Evolutionary conservation across 129 eudicot genomes (phyloP).

Genomic region (Saussurea involucrata): DNA sequence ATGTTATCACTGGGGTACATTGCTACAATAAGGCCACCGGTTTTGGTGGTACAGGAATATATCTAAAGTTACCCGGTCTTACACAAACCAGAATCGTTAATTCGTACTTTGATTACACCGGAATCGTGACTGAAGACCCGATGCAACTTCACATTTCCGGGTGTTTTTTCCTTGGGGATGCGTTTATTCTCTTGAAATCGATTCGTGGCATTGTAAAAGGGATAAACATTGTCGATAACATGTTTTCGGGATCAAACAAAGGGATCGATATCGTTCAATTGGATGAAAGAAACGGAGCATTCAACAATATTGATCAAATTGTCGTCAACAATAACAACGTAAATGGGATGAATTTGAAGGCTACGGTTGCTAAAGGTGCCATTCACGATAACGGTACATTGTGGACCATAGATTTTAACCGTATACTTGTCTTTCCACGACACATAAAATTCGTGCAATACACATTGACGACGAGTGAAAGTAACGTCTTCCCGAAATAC

Average conservation of each 20-base stretch:
- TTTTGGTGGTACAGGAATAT: constrained; percentile 80
- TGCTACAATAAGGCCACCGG: constrained; percentile 92
- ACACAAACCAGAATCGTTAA: constrained; percentile 79
- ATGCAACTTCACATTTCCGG: constrained; percentile 68
- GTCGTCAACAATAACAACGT: constrained; percentile 54
- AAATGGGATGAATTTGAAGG: constrained; percentile 64
- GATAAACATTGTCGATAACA: constrained; percentile 68
- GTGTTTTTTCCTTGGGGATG: constrained; percentile 84
- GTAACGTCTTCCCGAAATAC: constrained; percentile 48
- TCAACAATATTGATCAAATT: constrained; percentile 62
- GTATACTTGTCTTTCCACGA: constrained; percentile 49
- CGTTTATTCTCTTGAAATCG: constrained; percentile 55
- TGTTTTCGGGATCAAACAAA: constrained; percentile 68
- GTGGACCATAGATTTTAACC: constrained; percentile 59
- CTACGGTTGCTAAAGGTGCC: constrained; percentile 53
- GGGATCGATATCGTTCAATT: constrained; percentile 66
- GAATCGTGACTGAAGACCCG: constrained; percentile 84
- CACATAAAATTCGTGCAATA: constrained; percentile 58
- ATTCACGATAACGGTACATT: constrained; percentile 47
- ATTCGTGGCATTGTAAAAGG: constrained; percentile 57
- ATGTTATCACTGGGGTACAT: constrained; percentile 72
- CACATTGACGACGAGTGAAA: constrained; percentile 41
- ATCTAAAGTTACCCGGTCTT: constrained; percentile 57
- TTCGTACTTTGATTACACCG: constrained; percentile 78
- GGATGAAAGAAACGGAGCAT: constrained; percentile 45